Evolutionary conservation across 305 asterid species (phyloP).

Genomic region (Fraxinus velutina): DNA sequence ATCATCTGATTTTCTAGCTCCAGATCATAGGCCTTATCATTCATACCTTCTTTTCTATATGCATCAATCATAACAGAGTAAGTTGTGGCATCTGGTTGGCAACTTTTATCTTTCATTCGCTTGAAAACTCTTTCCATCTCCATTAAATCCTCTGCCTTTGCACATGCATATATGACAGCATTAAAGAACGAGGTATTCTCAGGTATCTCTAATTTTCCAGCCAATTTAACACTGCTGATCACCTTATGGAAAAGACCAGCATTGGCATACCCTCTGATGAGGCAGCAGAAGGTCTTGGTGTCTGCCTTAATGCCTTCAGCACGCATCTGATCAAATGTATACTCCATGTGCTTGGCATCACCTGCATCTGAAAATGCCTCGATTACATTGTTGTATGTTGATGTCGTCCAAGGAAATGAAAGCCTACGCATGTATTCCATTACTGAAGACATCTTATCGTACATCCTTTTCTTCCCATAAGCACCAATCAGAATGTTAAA

Average conservation of each 20-base stretch:
- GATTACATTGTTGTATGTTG: conserved; percentile 84
- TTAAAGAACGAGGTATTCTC: conserved; percentile 80
- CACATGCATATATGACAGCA: conserved; percentile 75
- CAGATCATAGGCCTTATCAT: conserved; percentile 65
- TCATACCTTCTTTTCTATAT: conserved; percentile 76
- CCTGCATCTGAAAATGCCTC: conserved; percentile 87
- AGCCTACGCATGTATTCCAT: conserved; percentile 95
- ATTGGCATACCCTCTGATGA: conserved; percentile 78
- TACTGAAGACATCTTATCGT: conserved; percentile 84
- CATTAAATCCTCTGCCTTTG: conserved; percentile 77
- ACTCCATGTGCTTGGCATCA: conserved; percentile 78
- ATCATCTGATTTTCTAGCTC: conserved; percentile 57
- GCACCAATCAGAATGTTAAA: conserved; percentile 87
- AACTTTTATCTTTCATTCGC: conserved; percentile 73
- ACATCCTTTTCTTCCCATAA: conserved; percentile 80
- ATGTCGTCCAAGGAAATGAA: conserved; percentile 82
- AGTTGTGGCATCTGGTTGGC: conserved; percentile 60
- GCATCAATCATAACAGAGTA: conserved; percentile 73
- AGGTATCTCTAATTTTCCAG: conserved; percentile 75
- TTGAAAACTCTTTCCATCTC: conserved; percentile 85
- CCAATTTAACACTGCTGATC: conserved; percentile 63
- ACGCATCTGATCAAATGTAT: conserved; percentile 76
- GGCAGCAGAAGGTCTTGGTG: conserved; percentile 87
- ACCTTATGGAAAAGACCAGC: conserved; percentile 82
- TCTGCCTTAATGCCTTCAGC: conserved; percentile 74